A percentile compares a stretch with the other conserved stretches of the same genome.
phyloP scores from a whole-genome alignment of 768 basidiomycete genomes.

The Boletus rex-veris region DNA sequence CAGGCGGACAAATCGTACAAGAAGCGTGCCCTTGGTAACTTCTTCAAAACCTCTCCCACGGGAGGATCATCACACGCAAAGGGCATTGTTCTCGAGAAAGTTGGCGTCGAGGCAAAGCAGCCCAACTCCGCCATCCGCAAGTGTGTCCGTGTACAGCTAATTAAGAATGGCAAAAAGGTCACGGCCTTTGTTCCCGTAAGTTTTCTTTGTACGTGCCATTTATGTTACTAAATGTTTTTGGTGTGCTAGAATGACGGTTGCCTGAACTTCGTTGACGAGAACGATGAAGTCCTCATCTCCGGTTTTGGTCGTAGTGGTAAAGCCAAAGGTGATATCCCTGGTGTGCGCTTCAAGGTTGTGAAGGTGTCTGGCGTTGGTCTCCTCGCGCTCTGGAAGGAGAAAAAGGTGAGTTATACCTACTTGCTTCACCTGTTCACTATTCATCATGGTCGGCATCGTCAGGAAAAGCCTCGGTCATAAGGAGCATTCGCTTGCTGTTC shows the following conservation, averaged over 20 bases:
- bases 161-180: constrained; percentile 99
- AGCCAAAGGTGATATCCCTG: constrained; percentile 99
- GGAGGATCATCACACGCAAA: constrained; percentile 99
- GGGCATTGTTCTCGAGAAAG: constrained; percentile 99
- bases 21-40: constrained; percentile 98
- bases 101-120: constrained; percentile 99
- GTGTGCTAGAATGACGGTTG: constrained; percentile 83
- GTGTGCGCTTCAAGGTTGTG: constrained; percentile 99
- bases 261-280: constrained; percentile 98
- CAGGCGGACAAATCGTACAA: constrained; percentile 99
- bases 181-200: constrained; percentile 98
- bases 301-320: constrained; percentile 99
- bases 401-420: constrained; percentile 65
- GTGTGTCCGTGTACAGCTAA: constrained; percentile 99
- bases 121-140: constrained; percentile 99
- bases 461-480: constrained; percentile 76
- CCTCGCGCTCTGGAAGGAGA: constrained; percentile 97
- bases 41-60: constrained; percentile 99
- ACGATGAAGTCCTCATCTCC: constrained; percentile 99
- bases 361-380: constrained; percentile 99
- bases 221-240: constrained; percentile 4
- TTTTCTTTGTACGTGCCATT: constrained; percentile 15
- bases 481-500: constrained; percentile 4
- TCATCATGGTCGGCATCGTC: constrained; percentile 1
- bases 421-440: not conserved